Conservation (phyloP, 83 land plant species). For the Picea mariana region DNA sequence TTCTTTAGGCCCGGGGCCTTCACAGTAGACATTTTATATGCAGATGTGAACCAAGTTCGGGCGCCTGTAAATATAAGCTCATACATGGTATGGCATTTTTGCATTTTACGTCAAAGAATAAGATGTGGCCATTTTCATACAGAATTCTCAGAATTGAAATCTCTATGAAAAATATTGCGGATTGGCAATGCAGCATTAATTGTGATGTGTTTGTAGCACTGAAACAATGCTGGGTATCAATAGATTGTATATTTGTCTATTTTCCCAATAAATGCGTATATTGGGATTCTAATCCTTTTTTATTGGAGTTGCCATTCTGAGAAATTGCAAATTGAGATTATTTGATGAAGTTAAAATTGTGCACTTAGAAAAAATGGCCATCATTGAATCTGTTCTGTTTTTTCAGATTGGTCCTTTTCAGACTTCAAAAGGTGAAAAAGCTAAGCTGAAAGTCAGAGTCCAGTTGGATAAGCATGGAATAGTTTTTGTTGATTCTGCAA, state of each 20-base stretch:
- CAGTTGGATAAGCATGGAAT: slow-evolving; percentile 84
- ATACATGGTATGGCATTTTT: slow-evolving; percentile 25
- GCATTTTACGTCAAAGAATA: neutral
- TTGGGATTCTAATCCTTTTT: no score
- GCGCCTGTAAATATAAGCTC: no score
- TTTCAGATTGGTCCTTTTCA: slow-evolving; percentile 88
- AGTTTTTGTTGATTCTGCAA: slow-evolving; percentile 76
- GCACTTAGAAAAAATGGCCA: neutral
- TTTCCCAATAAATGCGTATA: no score
- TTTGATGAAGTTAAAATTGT: neutral
- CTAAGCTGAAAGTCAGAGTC: slow-evolving; percentile 82
- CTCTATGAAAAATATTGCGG: neutral
- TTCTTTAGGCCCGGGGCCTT: no score
- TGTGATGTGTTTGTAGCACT: neutral
- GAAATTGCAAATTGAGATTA: neutral
- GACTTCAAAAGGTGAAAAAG: slow-evolving; percentile 44
- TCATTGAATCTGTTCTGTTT: neutral
- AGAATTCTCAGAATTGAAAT: no score
- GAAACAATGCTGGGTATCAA: neutral
- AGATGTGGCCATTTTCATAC: neutral
- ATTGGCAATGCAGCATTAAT: neutral
- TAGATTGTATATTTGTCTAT: no score
- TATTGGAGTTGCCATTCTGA: neutral
- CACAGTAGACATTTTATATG: no score
- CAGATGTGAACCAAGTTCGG: no score